These are phyloP conservation scores for Macroventuria anomochaeta DNA, from an alignment of 2,329 filamentous ascomycete genomes.

Conservation along the genomic window DNA sequence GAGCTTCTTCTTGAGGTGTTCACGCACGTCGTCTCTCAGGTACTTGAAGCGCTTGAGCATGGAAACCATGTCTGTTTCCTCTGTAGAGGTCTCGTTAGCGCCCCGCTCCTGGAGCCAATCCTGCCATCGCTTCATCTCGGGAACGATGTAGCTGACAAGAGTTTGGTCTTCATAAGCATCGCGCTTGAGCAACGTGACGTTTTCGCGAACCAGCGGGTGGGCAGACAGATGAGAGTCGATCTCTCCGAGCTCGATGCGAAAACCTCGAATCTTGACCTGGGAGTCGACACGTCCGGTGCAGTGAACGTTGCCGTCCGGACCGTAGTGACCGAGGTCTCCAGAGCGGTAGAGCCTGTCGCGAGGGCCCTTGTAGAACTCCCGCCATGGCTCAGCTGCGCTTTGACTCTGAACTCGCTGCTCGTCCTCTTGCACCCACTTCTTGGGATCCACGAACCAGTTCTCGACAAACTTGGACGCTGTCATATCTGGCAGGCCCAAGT, in stretches of 20 bases:
- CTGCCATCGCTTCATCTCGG: conserved; percentile 76
- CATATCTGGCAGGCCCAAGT: conserved; percentile 67
- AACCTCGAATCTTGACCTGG: conserved; percentile 95
- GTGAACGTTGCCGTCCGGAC: conserved; percentile 73
- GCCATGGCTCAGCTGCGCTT: conserved; percentile 72
- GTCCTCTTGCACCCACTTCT: conserved; percentile 71
- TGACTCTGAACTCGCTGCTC: conserved; percentile 58
- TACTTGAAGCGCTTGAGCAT: conserved; percentile 67
- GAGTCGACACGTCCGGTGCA: conserved; percentile 82
- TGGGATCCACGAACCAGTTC: conserved; percentile 85
- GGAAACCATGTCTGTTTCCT: conserved; percentile 60
- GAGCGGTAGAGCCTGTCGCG: conserved; percentile 86
- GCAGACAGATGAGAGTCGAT: conserved; percentile 84
- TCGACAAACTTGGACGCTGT: conserved; percentile 77
- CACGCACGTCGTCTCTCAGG: conserved; percentile 65
- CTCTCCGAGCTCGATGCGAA: conserved; percentile 92
- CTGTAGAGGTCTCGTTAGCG: conserved; percentile 47
- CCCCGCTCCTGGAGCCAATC: conserved; percentile 64
- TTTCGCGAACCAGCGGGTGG: conserved; percentile 79
- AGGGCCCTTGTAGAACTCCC: conserved; percentile 78
- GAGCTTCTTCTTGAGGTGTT: conserved; percentile 74
- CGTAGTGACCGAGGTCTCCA: conserved; percentile 83
- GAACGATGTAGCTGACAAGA: conserved; percentile 89
- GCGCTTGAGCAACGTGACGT: conserved; percentile 82
- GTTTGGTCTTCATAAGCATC: conserved; percentile 85